A percentile compares a stretch with the other conserved stretches of the same genome.
Evolutionary conservation across 1,139 yeast genomes (phyloP).

Genomic region (Pichia sp.): DNA sequence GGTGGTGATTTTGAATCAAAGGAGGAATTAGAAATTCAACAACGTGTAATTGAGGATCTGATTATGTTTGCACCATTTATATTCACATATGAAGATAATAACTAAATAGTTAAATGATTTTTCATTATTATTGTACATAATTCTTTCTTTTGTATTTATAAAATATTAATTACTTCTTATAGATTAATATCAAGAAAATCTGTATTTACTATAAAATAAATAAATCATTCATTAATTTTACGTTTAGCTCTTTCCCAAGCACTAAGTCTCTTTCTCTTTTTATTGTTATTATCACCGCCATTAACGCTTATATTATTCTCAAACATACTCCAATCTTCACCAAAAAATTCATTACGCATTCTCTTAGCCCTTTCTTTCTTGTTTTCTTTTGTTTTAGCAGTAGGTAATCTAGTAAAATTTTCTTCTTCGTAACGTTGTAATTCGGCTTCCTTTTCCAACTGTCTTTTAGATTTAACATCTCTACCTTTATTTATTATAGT

Average conservation of each 20-base stretch:
- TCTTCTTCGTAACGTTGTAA: slow-evolving; percentile 83
- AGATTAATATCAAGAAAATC: too few relatives aligned
- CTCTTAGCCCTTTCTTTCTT: slow-evolving; percentile 54
- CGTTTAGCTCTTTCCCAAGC: slow-evolving; percentile 83
- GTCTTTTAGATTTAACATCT: slow-evolving; percentile 75
- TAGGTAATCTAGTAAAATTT: slow-evolving; percentile 80
- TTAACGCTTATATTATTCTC: slow-evolving; percentile 41
- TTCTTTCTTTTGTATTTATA: too few relatives aligned
- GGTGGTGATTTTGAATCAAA: slow-evolving; percentile 45
- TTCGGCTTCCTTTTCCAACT: slow-evolving; percentile 69
- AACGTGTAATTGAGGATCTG: slow-evolving; percentile 76
- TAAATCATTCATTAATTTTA: slow-evolving; percentile 25
- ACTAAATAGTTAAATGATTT: too few relatives aligned
- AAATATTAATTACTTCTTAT: too few relatives aligned
- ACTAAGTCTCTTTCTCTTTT: slow-evolving; percentile 42
- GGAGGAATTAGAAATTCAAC: slow-evolving; percentile 76
- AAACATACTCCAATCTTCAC: slow-evolving; percentile 94
- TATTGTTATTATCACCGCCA: slow-evolving; percentile 34
- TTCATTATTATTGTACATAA: too few relatives aligned
- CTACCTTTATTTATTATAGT: slow-evolving; percentile 84
- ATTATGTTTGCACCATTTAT: slow-evolving; percentile 79
- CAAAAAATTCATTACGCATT: slow-evolving; percentile 72
- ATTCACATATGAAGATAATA: slow-evolving; percentile 60
- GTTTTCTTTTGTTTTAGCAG: slow-evolving; percentile 59
- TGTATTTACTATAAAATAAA: too few relatives aligned